Conservation (phyloP, 768 basidiomycete species). For the Auriscalpium vulgare region DNA sequence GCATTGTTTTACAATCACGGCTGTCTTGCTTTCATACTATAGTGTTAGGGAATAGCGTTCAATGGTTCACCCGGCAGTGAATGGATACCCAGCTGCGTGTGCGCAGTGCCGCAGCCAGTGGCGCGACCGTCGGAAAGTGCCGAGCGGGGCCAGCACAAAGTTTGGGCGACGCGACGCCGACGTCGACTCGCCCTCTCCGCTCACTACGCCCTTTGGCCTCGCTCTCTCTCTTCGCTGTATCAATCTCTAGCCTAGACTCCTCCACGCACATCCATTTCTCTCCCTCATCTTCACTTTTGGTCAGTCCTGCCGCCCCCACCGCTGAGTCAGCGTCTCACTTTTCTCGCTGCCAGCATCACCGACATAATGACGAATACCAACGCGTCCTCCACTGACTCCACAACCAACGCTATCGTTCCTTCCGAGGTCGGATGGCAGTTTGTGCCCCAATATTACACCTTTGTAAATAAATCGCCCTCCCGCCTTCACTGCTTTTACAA, state of each 20-base stretch:
- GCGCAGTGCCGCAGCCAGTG: too few species aligned
- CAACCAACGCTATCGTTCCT: constrained; percentile 66
- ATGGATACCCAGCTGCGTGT: too few species aligned
- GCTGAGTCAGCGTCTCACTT: not conserved
- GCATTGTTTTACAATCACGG: too few species aligned
- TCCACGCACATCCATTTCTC: constrained; percentile 9
- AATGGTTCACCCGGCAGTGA: too few species aligned
- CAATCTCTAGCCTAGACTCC: constrained; percentile 12
- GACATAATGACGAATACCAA: constrained; percentile 30
- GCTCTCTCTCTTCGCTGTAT: constrained; percentile 2
- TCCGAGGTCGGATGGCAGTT: constrained; percentile 99
- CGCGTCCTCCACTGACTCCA: constrained; percentile 28
- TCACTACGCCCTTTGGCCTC: not conserved
- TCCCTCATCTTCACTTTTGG: not conserved
- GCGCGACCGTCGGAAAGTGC: constrained; percentile 9
- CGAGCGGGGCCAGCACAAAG: constrained; percentile 3
- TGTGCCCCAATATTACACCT: constrained; percentile 98
- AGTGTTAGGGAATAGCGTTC: too few species aligned
- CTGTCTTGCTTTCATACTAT: too few species aligned
- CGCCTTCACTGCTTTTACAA: constrained; percentile 99
- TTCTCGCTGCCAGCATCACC: constrained; percentile 9
- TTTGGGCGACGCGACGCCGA: constrained; percentile 9
- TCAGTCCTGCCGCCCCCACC: not conserved
- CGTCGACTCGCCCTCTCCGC: constrained; percentile 3
- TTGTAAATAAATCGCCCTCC: constrained; percentile 95